Evolutionary conservation across 305 asterid species (phyloP).

Genomic region (Petunia hybrid): DNA sequence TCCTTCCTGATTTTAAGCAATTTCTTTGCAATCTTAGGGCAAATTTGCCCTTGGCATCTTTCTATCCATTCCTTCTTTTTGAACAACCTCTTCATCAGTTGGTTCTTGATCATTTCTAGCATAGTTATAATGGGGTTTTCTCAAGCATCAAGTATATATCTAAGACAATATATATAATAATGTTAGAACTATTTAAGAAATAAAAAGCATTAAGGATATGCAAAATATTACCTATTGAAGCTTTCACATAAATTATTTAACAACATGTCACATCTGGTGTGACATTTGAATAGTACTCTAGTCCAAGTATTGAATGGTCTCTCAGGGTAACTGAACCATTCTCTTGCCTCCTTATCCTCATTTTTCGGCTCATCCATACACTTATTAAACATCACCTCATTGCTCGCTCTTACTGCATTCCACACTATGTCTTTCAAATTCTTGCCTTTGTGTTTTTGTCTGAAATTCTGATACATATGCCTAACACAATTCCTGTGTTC

Average conservation of each 20-base stretch:
- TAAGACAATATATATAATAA: too few relatives aligned
- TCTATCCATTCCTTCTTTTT: too few relatives aligned
- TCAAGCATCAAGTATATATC: too few relatives aligned
- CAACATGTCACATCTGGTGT: not conserved
- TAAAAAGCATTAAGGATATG: not conserved
- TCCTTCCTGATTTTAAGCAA: too few relatives aligned
- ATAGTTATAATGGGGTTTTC: too few relatives aligned
- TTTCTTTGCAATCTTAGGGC: too few relatives aligned
- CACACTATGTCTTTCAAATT: too few relatives aligned
- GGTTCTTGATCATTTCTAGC: too few relatives aligned
- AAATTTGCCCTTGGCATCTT: too few relatives aligned
- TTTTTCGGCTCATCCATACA: not conserved
- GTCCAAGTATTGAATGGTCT: not conserved
- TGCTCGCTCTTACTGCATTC: not conserved
- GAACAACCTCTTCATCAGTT: too few relatives aligned
- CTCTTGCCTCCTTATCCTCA: not conserved
- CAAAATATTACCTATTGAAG: not conserved
- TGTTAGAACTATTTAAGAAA: too few relatives aligned
- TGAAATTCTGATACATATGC: not conserved
- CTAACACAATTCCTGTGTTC: not conserved
- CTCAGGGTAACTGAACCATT: not conserved
- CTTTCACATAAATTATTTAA: not conserved
- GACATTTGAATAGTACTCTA: not conserved
- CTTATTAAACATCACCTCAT: not conserved
- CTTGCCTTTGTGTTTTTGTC: not conserved